These are phyloP conservation scores for Phaseolus lunatus DNA, from an alignment of 306 rosid species.

Conservation along the genomic window DNA sequence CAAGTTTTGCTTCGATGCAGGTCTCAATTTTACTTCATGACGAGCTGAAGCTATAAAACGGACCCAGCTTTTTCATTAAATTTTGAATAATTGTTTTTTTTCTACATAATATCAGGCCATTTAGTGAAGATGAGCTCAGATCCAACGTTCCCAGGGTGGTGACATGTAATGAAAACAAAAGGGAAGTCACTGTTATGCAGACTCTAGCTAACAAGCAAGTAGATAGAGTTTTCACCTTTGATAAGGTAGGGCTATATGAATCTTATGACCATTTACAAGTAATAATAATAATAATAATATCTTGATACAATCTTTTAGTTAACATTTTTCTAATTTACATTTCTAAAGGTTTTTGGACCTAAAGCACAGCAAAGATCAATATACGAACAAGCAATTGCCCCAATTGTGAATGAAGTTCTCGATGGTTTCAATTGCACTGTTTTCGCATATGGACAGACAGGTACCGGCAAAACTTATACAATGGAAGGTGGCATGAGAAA, in stretches of 20 bases:
- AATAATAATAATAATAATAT: neutral
- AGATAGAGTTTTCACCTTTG: constrained; percentile 84
- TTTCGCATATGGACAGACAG: constrained; percentile 98
- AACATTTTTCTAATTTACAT: neutral
- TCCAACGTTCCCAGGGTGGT: constrained; percentile 66
- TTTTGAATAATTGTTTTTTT: neutral
- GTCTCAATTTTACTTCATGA: constrained; percentile 40
- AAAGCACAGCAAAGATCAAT: constrained; percentile 89
- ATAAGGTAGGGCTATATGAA: constrained; percentile 63
- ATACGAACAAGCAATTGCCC: constrained; percentile 92
- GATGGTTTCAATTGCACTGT: constrained; percentile 97
- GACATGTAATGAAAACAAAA: constrained; percentile 79
- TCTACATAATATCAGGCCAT: constrained; percentile 60
- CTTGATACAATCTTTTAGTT: neutral
- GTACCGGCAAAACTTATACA: constrained; percentile 97
- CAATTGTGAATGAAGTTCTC: constrained; percentile 91
- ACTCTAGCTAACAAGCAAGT: constrained; percentile 87
- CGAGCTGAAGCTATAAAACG: neutral
- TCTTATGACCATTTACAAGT: neutral
- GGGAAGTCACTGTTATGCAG: constrained; percentile 86
- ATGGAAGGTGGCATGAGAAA: constrained; percentile 98
- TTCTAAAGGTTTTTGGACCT: constrained; percentile 87
- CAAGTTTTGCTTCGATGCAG: constrained; percentile 97
- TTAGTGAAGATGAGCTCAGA: constrained; percentile 78
- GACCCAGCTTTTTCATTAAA: neutral